Conservation (phyloP, 805 yeast genomes). For the Saturnispora mendoncae region DNA sequence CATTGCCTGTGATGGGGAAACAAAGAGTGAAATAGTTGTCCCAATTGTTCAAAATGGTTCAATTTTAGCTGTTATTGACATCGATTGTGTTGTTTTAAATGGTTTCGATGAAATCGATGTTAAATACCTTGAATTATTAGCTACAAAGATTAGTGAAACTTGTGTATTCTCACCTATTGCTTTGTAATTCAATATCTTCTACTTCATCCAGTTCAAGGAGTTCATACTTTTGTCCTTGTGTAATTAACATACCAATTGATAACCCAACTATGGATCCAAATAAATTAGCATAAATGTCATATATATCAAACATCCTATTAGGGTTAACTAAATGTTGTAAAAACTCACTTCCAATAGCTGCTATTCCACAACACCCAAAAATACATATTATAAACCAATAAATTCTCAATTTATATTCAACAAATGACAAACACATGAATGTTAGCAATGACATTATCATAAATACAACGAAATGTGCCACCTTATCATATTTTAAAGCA, state of each 20-base stretch:
- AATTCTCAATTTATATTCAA: background rate
- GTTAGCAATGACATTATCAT: conserved; percentile 38
- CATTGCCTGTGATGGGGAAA: conserved; percentile 95
- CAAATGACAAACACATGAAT: conserved; percentile 37
- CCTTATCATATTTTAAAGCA: conserved; percentile 38
- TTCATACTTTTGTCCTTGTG: no score
- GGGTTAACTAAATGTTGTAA: conserved; percentile 38
- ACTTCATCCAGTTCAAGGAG: no score
- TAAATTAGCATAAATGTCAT: conserved; percentile 24
- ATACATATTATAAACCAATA: conserved; percentile 26
- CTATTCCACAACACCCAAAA: conserved; percentile 34
- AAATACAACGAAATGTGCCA: conserved; percentile 39
- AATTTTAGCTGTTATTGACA: conserved; percentile 71
- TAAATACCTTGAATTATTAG: conserved; percentile 50
- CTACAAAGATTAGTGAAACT: conserved; percentile 39
- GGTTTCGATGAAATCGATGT: conserved; percentile 67
- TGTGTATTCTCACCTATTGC: conserved; percentile 27
- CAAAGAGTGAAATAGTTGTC: conserved; percentile 87
- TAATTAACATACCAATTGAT: conserved; percentile 15
- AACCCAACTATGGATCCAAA: conserved; percentile 23
- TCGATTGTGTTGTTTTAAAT: conserved; percentile 58
- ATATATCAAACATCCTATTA: conserved; percentile 34
- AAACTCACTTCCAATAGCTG: conserved; percentile 41
- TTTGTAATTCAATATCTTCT: background rate
- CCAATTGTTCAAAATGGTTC: conserved; percentile 46